Evolutionary conservation across 2,329 filamentous ascomycete species (phyloP), one percentile per base, ranked within the genome.

Genomic region (Xylaria sp.): DNA sequence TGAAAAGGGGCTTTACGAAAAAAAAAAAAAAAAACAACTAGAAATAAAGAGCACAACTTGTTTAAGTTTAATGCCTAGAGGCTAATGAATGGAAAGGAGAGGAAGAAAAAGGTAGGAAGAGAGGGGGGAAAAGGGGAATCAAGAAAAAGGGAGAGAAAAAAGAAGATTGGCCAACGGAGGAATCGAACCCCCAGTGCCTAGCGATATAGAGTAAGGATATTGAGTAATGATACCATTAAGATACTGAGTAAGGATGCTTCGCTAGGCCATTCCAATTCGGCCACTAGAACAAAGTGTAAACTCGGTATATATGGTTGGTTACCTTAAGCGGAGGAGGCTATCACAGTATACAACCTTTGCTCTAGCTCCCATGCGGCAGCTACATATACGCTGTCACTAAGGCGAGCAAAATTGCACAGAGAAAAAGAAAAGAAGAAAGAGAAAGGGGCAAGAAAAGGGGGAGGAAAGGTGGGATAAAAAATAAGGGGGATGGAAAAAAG

Each of bases 151-250:
- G 7, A 8, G 34, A 7, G 7, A 42, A 4, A 24, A 36, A 45
- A 57, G 45, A 42, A 8, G 5, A 57, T 30, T 54, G 34, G 34
- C 30, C 53, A 39, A 11, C 30, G 17, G 19, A 12, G 53, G 30
- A 39, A 24, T 21, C 30, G 30, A 36, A 36, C 53, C 34, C 24
- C 24, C 24, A 36, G 11, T 8, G 17, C 55, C 55, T 30, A 57
- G 24, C 19, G 36, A 57, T 45, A 17, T 36, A 30, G 36, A 45
- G 55, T 57, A 57, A 17, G 21, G 21, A 30, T 57, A 57, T 42
- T 8, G 30, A 55, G 53, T 51, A 51, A 30, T 11, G n/a, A 36
- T 19, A 8, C 24, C 17, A 3, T 8, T 2, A 27, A 12, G 8
- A 30, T 24, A 9, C 34, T 36, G 6, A 11, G 47, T 11, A 11